These are phyloP conservation scores for Senna tora DNA, from an alignment of 306 rosid genomes.

Conservation along the genomic window DNA sequence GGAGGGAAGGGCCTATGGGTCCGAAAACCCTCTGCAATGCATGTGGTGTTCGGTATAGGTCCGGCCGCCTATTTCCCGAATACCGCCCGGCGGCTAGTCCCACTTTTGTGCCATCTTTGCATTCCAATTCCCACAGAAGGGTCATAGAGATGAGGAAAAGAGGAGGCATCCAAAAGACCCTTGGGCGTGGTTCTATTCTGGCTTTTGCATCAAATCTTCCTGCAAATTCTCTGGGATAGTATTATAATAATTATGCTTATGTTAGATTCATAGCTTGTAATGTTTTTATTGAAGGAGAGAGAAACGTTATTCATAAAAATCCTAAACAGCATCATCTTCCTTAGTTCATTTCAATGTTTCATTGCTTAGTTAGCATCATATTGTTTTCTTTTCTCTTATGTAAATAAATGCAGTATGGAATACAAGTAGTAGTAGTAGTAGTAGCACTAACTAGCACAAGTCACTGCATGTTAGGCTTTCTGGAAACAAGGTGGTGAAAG, in stretches of 20 bases:
- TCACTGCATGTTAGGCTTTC: slow-evolving; percentile 43
- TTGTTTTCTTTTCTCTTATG: slow-evolving; percentile 37
- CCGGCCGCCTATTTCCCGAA: slow-evolving; percentile 84
- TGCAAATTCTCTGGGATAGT: slow-evolving; percentile 47
- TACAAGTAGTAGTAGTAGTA: slow-evolving; percentile 26
- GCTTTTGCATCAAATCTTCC: slow-evolving; percentile 40
- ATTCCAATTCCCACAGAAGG: slow-evolving; percentile 84
- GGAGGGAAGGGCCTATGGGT: slow-evolving; percentile 92
- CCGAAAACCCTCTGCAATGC: slow-evolving; percentile 93
- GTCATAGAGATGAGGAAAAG: slow-evolving; percentile 78
- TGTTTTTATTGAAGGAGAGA: slow-evolving; percentile 34
- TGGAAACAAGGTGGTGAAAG: slow-evolving; percentile 30
- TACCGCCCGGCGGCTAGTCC: slow-evolving; percentile 91
- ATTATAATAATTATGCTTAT: slow-evolving; percentile 36
- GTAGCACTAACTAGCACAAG: slow-evolving; percentile 6
- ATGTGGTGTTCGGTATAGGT: slow-evolving; percentile 88
- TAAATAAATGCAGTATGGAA: slow-evolving; percentile 47
- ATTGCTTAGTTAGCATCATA: slow-evolving; percentile 38
- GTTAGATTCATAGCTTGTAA: slow-evolving; percentile 15
- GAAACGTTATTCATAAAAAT: slow-evolving; percentile 37
- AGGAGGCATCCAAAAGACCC: slow-evolving; percentile 30
- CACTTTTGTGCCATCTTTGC: slow-evolving; percentile 62
- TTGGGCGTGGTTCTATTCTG: slow-evolving; percentile 37
- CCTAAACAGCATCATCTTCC: slow-evolving; percentile 50
- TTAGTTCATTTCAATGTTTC: slow-evolving; percentile 43